A percentile compares a stretch with the other conserved stretches of the same genome.
phyloP scores from a whole-genome alignment of 768 basidiomycete species.

The Mycena chlorophos region DNA sequence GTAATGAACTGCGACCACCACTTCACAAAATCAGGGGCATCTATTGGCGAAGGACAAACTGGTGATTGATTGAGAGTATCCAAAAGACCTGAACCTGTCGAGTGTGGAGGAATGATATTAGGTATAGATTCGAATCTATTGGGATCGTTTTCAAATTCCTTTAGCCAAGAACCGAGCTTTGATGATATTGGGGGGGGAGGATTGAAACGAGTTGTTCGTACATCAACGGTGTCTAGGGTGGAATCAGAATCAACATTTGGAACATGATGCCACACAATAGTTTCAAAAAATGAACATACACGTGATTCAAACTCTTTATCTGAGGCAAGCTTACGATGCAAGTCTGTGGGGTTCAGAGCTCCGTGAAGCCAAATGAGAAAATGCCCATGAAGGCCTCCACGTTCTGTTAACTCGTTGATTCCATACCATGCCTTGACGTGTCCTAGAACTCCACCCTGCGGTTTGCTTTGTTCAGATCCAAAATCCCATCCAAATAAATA shows the following conservation, averaged over 20 bases:
- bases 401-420: slow-evolving; percentile 26
- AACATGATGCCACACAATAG: slow-evolving; percentile 32
- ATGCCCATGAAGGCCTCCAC: slow-evolving; percentile 33
- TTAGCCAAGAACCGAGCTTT: slow-evolving; percentile 14
- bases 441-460: slow-evolving; percentile 32
- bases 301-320: slow-evolving; percentile 20
- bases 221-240: slow-evolving; percentile 24
- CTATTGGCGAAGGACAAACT: neutral
- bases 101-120: too few species aligned
- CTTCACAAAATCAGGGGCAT: neutral
- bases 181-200: neutral
- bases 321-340: slow-evolving; percentile 25
- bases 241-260: slow-evolving; percentile 25
- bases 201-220: slow-evolving; percentile 20
- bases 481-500: slow-evolving; percentile 32
- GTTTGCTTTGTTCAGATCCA: slow-evolving; percentile 1
- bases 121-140: neutral
- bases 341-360: slow-evolving; percentile 31
- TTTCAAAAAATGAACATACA: slow-evolving; percentile 35
- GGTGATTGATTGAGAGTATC: neutral
- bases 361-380: slow-evolving; percentile 33
- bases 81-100: neutral
- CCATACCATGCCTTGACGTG: slow-evolving; percentile 32
- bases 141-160: neutral
- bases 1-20: neutral